Percentiles rank a stretch among this genome's conserved stretches.
Evolutionary conservation across 352 stramenopile genomes (phyloP).

Genomic region (Aphanomyces astaci): DNA sequence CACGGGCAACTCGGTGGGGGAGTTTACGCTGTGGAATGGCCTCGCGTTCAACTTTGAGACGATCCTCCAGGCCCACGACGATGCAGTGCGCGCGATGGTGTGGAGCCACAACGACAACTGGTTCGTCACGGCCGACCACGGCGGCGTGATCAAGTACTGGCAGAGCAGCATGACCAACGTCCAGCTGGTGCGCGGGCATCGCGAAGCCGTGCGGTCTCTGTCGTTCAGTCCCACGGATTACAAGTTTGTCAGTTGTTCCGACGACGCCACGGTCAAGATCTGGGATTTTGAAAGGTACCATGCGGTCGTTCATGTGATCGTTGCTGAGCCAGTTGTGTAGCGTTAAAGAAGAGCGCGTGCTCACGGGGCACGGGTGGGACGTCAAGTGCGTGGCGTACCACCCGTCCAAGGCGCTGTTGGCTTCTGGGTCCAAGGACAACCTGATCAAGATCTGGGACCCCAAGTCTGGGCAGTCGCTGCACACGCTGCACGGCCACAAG

Average conservation of each 20-base stretch:
- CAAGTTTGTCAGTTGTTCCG: conserved; percentile 97
- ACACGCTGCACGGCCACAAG: conserved; percentile 96
- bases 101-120: conserved; percentile 88
- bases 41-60: conserved; percentile 97
- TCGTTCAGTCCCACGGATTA: conserved; percentile 95
- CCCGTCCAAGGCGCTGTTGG: conserved; percentile 89
- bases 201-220: conserved; percentile 89
- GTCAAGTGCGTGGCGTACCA: conserved; percentile 98
- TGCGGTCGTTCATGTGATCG: neutral
- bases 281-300: conserved; percentile 80
- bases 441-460: conserved; percentile 98
- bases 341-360: conserved; percentile 87
- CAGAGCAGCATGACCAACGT: conserved; percentile 86
- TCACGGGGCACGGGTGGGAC: conserved; percentile 97
- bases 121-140: conserved; percentile 85
- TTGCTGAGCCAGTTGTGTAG: too few relatives aligned
- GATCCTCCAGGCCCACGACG: conserved; percentile 89
- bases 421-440: conserved; percentile 95
- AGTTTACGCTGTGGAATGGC: conserved; percentile 98
- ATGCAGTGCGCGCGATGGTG: conserved; percentile 83
- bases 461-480: conserved; percentile 84
- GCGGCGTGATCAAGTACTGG: conserved; percentile 89
- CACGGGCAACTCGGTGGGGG: conserved; percentile 95
- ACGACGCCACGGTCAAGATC: conserved; percentile 94
- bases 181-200: conserved; percentile 73